Evolutionary conservation across 306 rosid genomes (phyloP), one percentile per base, ranked within the genome.

Genomic region (Rosa lucieae): DNA sequence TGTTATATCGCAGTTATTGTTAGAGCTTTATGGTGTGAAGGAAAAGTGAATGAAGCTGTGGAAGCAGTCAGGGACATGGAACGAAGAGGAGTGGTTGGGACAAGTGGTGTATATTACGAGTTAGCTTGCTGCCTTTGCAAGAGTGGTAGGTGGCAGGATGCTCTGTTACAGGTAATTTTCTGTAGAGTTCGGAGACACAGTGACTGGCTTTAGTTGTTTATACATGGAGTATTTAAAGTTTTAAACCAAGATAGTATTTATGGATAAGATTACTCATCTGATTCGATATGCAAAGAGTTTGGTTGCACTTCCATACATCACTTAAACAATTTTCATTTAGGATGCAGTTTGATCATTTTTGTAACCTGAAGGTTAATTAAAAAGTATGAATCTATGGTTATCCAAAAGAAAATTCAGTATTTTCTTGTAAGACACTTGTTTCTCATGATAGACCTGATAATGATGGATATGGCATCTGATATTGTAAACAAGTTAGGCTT

Each of bases 111-210:
- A 9, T 94, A 92, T 87, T 94, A 92, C 72, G 97, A 91, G 84
- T 82, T 94, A 48, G 97, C 97, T 72, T 88, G 97, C 85, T 94
- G 97, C 89, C 95, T 94, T 75, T 92, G 97, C 85, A 84, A 89
- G 88, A 67, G 67, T 58, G 97, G 97, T 76, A 92, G 95, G 79
- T 94, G 99, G 97, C 90, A 85, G 81, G 91, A 94, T 81, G 99
- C 97, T 78, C 78, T 91, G 80, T 53, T 70, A 70, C 95, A 91
- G 95, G 99, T 92, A 80, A 77, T 76, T 71, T 70, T 77, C 66
- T 35, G 29, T 68, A 18, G 26, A 52, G 18, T 49, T 68, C 56
- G 40, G 63, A 21, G 70, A 56, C 68, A 13, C 40, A 17, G 56
- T 46, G 52, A 39, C 53, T 18, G 73, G 35, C 8, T 73, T 67